Conservation (phyloP, 257 asterid genomes). For the Cruciata laevipes region DNA sequence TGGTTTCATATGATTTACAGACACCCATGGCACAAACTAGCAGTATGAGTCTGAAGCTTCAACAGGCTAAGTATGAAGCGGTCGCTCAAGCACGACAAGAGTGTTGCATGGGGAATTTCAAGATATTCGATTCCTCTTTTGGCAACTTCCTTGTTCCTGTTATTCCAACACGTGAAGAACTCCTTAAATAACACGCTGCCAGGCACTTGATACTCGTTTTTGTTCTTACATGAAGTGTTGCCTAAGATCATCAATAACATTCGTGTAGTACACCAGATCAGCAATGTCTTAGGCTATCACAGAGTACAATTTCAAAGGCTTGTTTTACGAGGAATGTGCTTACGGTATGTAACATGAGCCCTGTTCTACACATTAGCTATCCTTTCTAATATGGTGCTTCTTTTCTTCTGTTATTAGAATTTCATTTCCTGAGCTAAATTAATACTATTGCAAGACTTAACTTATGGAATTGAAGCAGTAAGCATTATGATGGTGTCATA, state of each 20-base stretch:
- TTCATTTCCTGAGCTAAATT: background rate
- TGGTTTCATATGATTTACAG: constrained; percentile 20
- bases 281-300: background rate
- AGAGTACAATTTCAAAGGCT: background rate
- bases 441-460: background rate
- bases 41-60: constrained; percentile 26
- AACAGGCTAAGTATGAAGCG: constrained; percentile 47
- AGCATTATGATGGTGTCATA: background rate
- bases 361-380: background rate
- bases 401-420: background rate
- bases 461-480: too few relatives aligned
- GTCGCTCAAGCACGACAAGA: constrained; percentile 66
- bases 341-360: background rate
- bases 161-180: constrained; percentile 63
- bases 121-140: constrained; percentile 53
- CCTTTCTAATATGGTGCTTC: background rate
- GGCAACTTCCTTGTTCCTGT: constrained; percentile 80
- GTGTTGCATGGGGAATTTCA: constrained; percentile 51
- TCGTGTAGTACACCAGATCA: too few relatives aligned
- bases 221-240: background rate
- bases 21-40: constrained; percentile 25
- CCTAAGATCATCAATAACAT: background rate
- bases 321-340: background rate
- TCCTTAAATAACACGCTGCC: constrained; percentile 40
- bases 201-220: background rate